Conservation (phyloP, 768 basidiomycete genomes). For the Mycena galopus region DNA sequence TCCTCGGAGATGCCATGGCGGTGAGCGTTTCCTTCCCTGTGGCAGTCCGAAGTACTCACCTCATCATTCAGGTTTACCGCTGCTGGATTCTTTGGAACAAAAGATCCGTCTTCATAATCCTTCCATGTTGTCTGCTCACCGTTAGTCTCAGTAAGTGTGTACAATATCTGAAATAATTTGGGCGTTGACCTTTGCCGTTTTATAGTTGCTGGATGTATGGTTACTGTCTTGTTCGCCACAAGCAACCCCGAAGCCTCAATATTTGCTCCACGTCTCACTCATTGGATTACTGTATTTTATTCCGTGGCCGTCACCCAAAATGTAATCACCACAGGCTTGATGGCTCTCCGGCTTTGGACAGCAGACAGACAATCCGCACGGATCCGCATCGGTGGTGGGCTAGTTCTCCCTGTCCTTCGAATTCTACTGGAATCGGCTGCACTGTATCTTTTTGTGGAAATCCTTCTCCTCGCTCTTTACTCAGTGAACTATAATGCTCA, state of each 20-base stretch:
- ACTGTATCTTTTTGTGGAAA: constrained; percentile 36
- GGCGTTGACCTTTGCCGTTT: too few relatives aligned
- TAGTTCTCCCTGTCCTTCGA: constrained; percentile 27
- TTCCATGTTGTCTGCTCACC: constrained; percentile 33
- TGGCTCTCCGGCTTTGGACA: constrained; percentile 39
- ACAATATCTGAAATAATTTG: not conserved
- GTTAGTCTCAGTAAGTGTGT: constrained; percentile 27
- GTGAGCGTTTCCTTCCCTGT: constrained; percentile 6
- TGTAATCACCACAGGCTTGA: constrained; percentile 38
- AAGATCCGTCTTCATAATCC: constrained; percentile 26
- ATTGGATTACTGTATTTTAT: constrained; percentile 38
- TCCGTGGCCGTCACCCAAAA: constrained; percentile 38
- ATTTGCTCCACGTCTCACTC: constrained; percentile 31
- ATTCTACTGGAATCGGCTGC: constrained; percentile 40
- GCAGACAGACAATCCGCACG: constrained; percentile 23
- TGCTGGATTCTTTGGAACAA: constrained; percentile 39
- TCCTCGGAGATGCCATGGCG: constrained; percentile 36
- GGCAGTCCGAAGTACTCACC: not conserved
- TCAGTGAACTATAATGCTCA: constrained; percentile 34
- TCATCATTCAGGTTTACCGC: constrained; percentile 36
- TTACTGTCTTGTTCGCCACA: constrained; percentile 28
- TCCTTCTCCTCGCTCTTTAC: constrained; percentile 37
- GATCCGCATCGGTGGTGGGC: constrained; percentile 20
- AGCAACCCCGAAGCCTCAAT: constrained; percentile 26
- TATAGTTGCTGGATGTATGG: constrained; percentile 36